These are phyloP conservation scores for Antarctomyces pellizariae DNA, from an alignment of 495 filamentous ascomycete species.

Conservation along the genomic window DNA sequence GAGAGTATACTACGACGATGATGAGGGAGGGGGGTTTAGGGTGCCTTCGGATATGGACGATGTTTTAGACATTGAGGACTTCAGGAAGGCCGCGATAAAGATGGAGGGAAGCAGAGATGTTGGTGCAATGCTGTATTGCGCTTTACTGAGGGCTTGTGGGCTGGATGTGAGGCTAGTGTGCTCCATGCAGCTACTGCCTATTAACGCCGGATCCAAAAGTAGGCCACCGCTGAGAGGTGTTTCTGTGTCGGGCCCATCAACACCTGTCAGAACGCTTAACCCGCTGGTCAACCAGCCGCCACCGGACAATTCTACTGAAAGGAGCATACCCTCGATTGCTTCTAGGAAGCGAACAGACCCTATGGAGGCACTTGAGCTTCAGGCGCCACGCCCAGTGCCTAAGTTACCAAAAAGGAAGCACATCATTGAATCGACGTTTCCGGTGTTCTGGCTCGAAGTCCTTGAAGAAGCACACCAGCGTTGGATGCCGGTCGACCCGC, in stretches of 20 bases:
- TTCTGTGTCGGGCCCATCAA: too few relatives aligned
- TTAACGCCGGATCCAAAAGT: slow-evolving; percentile 35
- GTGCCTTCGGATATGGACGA: slow-evolving; percentile 28
- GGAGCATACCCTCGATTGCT: too few relatives aligned
- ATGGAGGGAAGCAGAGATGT: slow-evolving; percentile 67
- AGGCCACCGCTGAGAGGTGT: too few relatives aligned
- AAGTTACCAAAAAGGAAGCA: slow-evolving; percentile 17
- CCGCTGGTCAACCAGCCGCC: too few relatives aligned
- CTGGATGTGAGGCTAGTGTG: slow-evolving; percentile 78
- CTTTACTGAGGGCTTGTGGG: slow-evolving; percentile 50
- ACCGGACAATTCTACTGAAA: too few relatives aligned
- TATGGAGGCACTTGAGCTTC: too few relatives aligned
- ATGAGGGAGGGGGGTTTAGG: slow-evolving; percentile 28
- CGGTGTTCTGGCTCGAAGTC: slow-evolving; percentile 84
- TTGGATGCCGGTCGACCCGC: slow-evolving; percentile 73
- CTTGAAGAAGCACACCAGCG: slow-evolving; percentile 66
- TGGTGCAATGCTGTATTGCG: slow-evolving; percentile 77
- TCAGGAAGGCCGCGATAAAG: slow-evolving; percentile 36
- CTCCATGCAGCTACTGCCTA: slow-evolving; percentile 68
- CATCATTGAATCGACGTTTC: slow-evolving; percentile 39
- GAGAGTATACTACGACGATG: slow-evolving; percentile 47
- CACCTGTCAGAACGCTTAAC: too few relatives aligned
- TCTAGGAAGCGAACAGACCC: background rate
- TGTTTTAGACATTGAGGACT: slow-evolving; percentile 39
- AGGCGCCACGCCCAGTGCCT: slow-evolving; percentile 8